phyloP scores from a whole-genome alignment of 352 stramenopile species.

The Phytophthora cactorum region DNA sequence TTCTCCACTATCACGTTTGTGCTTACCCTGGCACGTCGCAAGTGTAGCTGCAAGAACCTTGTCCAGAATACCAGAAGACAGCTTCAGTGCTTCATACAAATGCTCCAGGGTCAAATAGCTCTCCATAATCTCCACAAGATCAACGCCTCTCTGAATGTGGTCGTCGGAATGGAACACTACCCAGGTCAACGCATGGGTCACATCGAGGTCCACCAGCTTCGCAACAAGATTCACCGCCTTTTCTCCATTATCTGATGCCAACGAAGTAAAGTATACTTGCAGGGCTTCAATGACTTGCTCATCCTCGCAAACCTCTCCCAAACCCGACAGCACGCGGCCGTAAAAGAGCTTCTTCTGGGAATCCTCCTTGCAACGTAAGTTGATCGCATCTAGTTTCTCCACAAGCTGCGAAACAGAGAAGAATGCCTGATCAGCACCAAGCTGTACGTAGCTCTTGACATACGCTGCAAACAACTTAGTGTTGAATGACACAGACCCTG shows the following conservation, averaged over 20 bases:
- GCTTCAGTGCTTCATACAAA: constrained; percentile 51
- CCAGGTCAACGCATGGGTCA: constrained; percentile 77
- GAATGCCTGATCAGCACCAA: constrained; percentile 41
- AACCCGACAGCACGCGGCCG: constrained; percentile 53
- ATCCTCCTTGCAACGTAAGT: constrained; percentile 42
- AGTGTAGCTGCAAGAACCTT: constrained; percentile 28
- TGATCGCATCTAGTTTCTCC: constrained; percentile 59
- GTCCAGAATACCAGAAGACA: constrained; percentile 29
- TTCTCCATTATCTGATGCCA: constrained; percentile 32
- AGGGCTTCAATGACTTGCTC: constrained; percentile 45
- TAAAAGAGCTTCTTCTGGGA: constrained; percentile 40
- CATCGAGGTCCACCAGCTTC: constrained; percentile 72
- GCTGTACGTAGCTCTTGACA: constrained; percentile 54
- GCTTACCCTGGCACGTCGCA: constrained; percentile 9
- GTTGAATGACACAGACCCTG: constrained; percentile 44
- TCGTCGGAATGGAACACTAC: constrained; percentile 64
- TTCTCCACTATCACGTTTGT: constrained; percentile 16
- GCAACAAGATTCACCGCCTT: constrained; percentile 42
- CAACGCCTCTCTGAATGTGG: constrained; percentile 20
- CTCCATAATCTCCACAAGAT: constrained; percentile 45
- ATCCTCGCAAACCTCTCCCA: constrained; percentile 70
- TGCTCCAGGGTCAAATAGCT: constrained; percentile 57
- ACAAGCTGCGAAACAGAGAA: constrained; percentile 46
- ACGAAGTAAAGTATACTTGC: constrained; percentile 46
- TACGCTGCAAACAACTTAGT: constrained; percentile 58